Conservation (phyloP, 305 asterid species). For the Fraxinus ornus region DNA sequence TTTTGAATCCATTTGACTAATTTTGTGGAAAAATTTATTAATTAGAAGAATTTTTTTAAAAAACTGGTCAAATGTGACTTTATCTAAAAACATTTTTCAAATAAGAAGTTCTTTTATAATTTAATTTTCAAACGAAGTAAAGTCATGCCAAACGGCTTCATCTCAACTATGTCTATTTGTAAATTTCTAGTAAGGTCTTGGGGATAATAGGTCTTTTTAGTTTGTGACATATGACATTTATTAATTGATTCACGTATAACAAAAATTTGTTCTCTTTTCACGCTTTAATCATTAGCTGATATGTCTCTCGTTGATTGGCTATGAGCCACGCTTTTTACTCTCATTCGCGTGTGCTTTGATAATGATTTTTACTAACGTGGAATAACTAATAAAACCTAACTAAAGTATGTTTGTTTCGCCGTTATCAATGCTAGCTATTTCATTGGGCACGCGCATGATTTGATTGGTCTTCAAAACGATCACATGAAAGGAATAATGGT, state of each 20-base stretch:
- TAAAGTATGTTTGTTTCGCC: background rate
- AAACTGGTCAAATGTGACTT: too few relatives aligned
- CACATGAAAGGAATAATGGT: background rate
- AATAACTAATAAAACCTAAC: background rate
- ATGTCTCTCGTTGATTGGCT: background rate
- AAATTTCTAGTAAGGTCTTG: background rate
- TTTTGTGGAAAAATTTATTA: too few relatives aligned
- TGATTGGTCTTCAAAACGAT: too few relatives aligned
- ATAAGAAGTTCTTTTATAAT: too few relatives aligned
- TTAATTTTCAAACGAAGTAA: too few relatives aligned
- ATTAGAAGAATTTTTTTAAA: too few relatives aligned
- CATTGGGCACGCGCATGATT: background rate
- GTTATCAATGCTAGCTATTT: background rate
- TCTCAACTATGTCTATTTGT: background rate
- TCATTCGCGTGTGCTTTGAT: background rate
- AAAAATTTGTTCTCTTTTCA: background rate
- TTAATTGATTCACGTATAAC: too few relatives aligned
- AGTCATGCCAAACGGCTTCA: too few relatives aligned
- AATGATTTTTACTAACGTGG: background rate
- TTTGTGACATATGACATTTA: background rate
- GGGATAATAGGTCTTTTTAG: background rate
- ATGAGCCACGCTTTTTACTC: background rate
- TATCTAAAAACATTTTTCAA: too few relatives aligned
- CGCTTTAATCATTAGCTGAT: background rate
- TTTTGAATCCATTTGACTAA: too few relatives aligned